Evolutionary conservation across 805 yeast genomes (phyloP).

Genomic region (Yarrowia sp.): DNA sequence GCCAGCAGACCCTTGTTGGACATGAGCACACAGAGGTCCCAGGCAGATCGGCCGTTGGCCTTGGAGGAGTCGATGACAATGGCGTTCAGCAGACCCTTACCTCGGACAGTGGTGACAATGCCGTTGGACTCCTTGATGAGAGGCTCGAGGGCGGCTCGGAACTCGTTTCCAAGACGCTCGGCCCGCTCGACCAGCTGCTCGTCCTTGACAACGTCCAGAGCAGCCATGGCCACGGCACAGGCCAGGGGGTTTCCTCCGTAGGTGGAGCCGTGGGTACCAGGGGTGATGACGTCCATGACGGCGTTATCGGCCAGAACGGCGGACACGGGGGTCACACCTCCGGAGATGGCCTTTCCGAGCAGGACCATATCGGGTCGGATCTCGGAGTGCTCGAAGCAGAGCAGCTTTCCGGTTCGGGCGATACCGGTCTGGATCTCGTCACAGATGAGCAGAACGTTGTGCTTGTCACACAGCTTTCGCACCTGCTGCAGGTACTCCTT

Average conservation of each 20-base stretch:
- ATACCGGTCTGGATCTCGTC: conserved; percentile 98
- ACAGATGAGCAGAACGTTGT: conserved; percentile 88
- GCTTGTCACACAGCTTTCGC: conserved; percentile 72
- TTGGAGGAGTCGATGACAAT: conserved; percentile 85
- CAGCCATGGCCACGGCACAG: conserved; percentile 91
- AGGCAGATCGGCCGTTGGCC: conserved; percentile 89
- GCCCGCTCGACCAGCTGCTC: conserved; percentile 87
- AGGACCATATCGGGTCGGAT: conserved; percentile 89
- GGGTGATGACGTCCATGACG: conserved; percentile 85
- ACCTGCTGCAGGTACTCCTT: conserved; percentile 77
- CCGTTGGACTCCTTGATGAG: conserved; percentile 52
- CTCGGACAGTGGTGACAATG: conserved; percentile 70
- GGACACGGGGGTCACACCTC: conserved; percentile 92
- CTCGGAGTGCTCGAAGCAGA: conserved; percentile 85
- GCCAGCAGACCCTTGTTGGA: conserved; percentile 89
- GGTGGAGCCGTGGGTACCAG: conserved; percentile 97
- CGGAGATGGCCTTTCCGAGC: conserved; percentile 93
- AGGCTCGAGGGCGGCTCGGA: conserved; percentile 57
- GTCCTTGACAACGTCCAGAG: conserved; percentile 85
- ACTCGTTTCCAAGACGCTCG: conserved; percentile 67
- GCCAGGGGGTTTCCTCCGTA: conserved; percentile 98
- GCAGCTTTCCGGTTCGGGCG: conserved; percentile 94
- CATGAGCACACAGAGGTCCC: conserved; percentile 94
- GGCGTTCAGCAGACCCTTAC: conserved; percentile 87
- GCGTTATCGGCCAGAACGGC: conserved; percentile 90